Base-by-base conservation (phyloP, 176 grass and related monocot genomes). In the Eleusine coracana region DNA sequence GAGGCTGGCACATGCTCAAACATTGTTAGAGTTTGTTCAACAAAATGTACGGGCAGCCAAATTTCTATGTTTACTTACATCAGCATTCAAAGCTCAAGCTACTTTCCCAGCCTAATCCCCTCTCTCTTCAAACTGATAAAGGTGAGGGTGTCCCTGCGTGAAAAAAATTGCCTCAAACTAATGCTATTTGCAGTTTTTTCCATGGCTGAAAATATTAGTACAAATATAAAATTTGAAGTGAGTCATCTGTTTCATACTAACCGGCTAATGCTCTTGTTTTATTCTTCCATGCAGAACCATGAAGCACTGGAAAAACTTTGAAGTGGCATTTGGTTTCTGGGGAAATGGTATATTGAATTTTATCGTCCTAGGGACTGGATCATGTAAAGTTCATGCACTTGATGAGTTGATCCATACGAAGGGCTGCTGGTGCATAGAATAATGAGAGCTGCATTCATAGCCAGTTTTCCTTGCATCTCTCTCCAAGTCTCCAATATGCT, bases 41-140 rank as follows among this genome's bases (percentile, higher is more conserved):
- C 11, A 66, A 86, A 66, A 62, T 80, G 21, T 45, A 64, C 27
- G 29, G 60, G 60, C 10, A 13, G 25, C 3, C 25, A 63, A 29
- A 29, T 63, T 63, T 63, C 25, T 10, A 36, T 16, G 20, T 64
- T 76, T 81, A 63, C 83, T 90, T 56, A 86, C 83, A 51, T 65
- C 28, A 60, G 28, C 9, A 17, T 78, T 68, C 11, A 49, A 73
- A 82, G 48, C 17, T 78, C n/a, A 46, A 78, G 48, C 58, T 68
- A 86, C 39, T 86, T 86, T 68, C 28, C 28, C n/a, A 78, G 50
- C 31, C 39, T 50, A 58, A 28, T 49, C 31, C 48, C 6, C 45
- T 41, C 66, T 72, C 20, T 86, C 79, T 66, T 77, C 14, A 17
- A 46, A 77, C 20, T 77, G 49, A 21, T 77, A 76, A 66, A 77